A percentile compares a stretch with the other conserved stretches of the same genome.
Conservation (phyloP, 176 grass and related monocot genomes). For the Ananas comosus region DNA sequence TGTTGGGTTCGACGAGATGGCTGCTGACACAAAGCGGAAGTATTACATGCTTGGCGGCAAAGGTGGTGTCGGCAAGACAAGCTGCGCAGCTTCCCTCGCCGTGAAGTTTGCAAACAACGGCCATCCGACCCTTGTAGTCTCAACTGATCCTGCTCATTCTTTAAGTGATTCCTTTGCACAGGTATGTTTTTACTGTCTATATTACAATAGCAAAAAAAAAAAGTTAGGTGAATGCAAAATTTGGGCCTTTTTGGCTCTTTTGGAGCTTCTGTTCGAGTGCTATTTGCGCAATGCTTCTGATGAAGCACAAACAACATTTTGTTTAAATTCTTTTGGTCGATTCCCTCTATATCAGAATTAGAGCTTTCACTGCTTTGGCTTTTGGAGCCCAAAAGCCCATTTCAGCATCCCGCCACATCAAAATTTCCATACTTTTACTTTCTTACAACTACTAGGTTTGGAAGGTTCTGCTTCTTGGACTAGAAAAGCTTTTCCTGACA, state of each 20-base stretch:
- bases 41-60: constrained; percentile 38
- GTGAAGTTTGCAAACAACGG: constrained; percentile 32
- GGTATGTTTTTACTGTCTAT: constrained; percentile 18
- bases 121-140: constrained; percentile 34
- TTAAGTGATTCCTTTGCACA: constrained; percentile 38
- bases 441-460: too few species aligned
- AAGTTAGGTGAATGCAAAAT: neutral
- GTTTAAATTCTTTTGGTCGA: too few species aligned
- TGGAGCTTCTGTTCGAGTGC: too few species aligned
- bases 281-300: too few species aligned
- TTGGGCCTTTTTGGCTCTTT: neutral
- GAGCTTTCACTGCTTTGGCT: too few species aligned
- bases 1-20: constrained; percentile 22
- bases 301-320: too few species aligned
- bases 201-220: neutral
- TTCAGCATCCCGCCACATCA: too few species aligned
- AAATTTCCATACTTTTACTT: too few species aligned
- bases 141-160: constrained; percentile 21
- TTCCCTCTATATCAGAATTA: too few species aligned
- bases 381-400: too few species aligned
- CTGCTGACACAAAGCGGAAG: constrained; percentile 16
- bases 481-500: too few species aligned
- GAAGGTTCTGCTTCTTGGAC: too few species aligned
- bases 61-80: constrained; percentile 47
- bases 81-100: constrained; percentile 30